Evolutionary conservation across 192 early-diverging fungal genomes (phyloP).

Genomic region (Borealophlyctis nickersoniae): DNA sequence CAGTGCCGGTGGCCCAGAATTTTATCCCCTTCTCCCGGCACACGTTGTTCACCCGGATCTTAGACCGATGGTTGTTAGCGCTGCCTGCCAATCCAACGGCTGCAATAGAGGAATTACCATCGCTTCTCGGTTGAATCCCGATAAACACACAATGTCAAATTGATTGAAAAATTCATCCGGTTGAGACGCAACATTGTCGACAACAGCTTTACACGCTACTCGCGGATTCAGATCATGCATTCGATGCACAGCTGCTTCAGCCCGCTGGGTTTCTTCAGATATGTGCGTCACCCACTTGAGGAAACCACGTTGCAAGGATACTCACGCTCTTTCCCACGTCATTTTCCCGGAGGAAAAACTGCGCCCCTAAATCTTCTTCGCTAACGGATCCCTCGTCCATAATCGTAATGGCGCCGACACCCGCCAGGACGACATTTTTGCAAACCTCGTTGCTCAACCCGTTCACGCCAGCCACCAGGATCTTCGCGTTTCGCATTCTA

Average conservation of each 20-base stretch:
- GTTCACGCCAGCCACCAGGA: constrained; percentile 70
- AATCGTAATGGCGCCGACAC: constrained; percentile 73
- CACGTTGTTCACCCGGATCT: constrained; percentile 56
- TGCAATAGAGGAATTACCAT: constrained; percentile 19
- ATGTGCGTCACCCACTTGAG: background rate
- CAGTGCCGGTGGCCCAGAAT: constrained; percentile 67
- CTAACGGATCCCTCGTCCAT: constrained; percentile 58
- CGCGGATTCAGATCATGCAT: constrained; percentile 80
- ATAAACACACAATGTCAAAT: constrained; percentile 65
- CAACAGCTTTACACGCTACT: constrained; percentile 61
- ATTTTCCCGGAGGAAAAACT: constrained; percentile 63
- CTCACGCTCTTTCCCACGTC: constrained; percentile 75
- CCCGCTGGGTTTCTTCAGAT: constrained; percentile 41
- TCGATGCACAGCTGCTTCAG: constrained; percentile 58
- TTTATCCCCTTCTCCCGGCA: constrained; percentile 56
- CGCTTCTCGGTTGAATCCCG: constrained; percentile 2
- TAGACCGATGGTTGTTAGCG: no score
- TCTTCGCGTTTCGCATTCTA: constrained; percentile 76
- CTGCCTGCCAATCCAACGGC: background rate
- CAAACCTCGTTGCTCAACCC: constrained; percentile 79
- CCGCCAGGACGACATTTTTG: constrained; percentile 92
- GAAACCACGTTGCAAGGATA: constrained; percentile 26
- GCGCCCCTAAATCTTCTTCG: constrained; percentile 66
- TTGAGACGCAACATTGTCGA: constrained; percentile 38
- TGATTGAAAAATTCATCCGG: constrained; percentile 49